Percentiles rank a stretch among this genome's conserved stretches.
Conservation (phyloP, 164 flowering plant species). For the Kingdonia uniflora region DNA sequence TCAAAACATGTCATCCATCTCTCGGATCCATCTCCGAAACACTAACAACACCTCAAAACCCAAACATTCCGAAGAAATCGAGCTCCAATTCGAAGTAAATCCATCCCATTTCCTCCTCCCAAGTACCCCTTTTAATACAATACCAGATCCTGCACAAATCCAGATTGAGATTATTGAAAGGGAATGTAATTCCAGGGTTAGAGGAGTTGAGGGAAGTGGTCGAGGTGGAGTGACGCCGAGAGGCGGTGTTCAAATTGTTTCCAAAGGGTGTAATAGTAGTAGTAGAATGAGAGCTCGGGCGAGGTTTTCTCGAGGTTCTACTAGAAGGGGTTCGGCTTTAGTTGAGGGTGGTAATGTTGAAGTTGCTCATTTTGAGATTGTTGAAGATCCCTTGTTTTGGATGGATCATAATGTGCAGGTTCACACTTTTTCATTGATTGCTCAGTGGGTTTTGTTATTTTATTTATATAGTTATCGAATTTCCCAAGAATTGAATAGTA, state of each 20-base stretch:
- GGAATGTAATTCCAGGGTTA: conserved; percentile 18
- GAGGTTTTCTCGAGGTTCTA: conserved; percentile 48
- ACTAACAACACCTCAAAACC: conserved; percentile 1
- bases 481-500: no score
- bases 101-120: conserved; percentile 25
- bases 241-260: conserved; percentile 14
- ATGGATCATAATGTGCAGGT: conserved; percentile 90
- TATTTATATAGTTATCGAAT: background rate
- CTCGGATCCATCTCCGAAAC: background rate
- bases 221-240: conserved; percentile 14
- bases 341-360: conserved; percentile 21
- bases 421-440: background rate
- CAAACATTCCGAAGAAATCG: conserved; percentile 20
- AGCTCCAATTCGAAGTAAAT: conserved; percentile 32
- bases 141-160: conserved; percentile 47
- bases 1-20: background rate
- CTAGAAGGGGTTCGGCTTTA: conserved; percentile 28
- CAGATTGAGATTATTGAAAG: conserved; percentile 13
- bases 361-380: conserved; percentile 51
- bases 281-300: conserved; percentile 40
- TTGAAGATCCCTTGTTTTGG: conserved; percentile 67
- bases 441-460: background rate
- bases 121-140: conserved; percentile 46
- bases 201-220: conserved; percentile 7
- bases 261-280: conserved; percentile 19